phyloP scores from a whole-genome alignment of 106 monocot genomes.

The Allium fistulosum region DNA sequence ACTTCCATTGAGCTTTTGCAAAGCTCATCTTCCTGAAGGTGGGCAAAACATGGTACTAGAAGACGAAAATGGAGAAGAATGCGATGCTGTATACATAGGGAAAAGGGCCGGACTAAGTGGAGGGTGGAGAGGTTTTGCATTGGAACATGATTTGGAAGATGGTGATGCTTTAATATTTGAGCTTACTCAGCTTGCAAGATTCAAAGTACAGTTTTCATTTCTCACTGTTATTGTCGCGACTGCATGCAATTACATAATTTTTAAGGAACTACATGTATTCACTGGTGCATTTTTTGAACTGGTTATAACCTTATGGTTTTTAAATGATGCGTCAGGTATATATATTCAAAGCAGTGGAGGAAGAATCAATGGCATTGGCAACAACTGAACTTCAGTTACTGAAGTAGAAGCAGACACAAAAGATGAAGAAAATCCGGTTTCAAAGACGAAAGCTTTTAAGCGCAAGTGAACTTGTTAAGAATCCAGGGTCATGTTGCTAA shows the following conservation, averaged over 20 bases:
- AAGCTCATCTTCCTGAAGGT: conserved; percentile 29
- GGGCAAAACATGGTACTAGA: conserved; percentile 61
- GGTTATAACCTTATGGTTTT: background rate
- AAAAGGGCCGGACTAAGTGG: conserved; percentile 66
- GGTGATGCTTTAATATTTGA: conserved; percentile 77
- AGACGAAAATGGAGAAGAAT: conserved; percentile 55
- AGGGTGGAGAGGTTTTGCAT: conserved; percentile 77
- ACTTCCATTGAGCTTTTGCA: conserved; percentile 70
- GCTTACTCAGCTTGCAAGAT: conserved; percentile 36
- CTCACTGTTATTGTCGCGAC: background rate
- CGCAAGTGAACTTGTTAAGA: too few species aligned
- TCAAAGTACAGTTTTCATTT: conserved; percentile 49
- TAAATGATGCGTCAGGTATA: background rate
- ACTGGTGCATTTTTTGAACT: background rate
- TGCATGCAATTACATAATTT: background rate
- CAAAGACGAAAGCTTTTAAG: too few species aligned
- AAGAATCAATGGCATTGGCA: too few species aligned
- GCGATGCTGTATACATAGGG: conserved; percentile 63
- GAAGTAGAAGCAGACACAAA: too few species aligned
- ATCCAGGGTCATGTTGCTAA: too few species aligned
- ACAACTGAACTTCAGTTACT: too few species aligned
- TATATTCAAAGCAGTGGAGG: background rate
- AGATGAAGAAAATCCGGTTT: too few species aligned
- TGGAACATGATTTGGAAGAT: conserved; percentile 71
- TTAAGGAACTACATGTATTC: too few species aligned